These are phyloP conservation scores for Solanum hybrid DNA, from an alignment of 305 asterid genomes.

Conservation along the genomic window DNA sequence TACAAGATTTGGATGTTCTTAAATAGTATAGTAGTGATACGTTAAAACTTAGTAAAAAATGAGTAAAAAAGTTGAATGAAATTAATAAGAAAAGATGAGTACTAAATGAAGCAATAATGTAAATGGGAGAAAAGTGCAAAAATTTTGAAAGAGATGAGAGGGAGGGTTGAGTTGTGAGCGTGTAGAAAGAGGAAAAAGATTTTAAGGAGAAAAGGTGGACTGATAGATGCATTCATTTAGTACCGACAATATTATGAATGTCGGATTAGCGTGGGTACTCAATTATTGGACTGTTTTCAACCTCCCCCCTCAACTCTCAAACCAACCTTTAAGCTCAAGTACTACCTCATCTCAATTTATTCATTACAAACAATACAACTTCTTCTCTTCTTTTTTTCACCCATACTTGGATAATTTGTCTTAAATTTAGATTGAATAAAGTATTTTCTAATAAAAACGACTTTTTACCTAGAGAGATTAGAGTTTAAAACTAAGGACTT, in stretches of 20 bases:
- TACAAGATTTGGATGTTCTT: not conserved
- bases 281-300: conserved; percentile 45
- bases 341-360: not conserved
- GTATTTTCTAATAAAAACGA: too few relatives aligned
- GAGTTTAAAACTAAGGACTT: not conserved
- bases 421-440: too few relatives aligned
- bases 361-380: not conserved
- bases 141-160: conserved; percentile 11
- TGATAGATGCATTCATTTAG: conserved; percentile 21
- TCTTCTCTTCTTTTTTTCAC: not conserved
- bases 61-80: not conserved
- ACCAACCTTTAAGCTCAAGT: not conserved
- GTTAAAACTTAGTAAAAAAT: not conserved
- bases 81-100: not conserved
- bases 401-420: too few relatives aligned
- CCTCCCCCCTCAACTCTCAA: not conserved
- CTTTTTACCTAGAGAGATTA: not conserved
- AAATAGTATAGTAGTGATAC: not conserved
- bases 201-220: conserved; percentile 16
- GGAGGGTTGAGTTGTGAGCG: conserved; percentile 19
- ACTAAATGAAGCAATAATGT: not conserved
- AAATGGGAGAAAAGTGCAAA: not conserved
- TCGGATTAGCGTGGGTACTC: conserved; percentile 64
- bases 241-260: conserved; percentile 54
- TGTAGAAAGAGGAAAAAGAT: conserved; percentile 34